These are phyloP conservation scores for Blastobotrys proliferans DNA, from an alignment of 1,139 yeast species.

Conservation along the genomic window DNA sequence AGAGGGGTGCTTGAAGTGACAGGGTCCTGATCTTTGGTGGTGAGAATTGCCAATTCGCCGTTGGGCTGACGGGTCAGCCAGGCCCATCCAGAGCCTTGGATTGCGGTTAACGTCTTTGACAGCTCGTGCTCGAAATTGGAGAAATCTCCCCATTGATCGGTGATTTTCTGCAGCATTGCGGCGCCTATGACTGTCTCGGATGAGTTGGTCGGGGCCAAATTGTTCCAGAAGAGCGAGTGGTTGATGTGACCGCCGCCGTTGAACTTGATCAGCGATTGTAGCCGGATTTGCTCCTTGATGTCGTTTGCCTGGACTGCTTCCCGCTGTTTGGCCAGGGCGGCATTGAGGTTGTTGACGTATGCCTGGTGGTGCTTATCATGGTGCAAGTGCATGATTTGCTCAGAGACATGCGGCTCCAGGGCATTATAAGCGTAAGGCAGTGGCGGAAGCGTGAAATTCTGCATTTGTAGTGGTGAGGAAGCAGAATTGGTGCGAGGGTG, in stretches of 20 bases:
- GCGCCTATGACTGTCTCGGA: conserved; percentile 55
- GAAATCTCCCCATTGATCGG: conserved; percentile 42
- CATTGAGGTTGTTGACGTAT: conserved; percentile 80
- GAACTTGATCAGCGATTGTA: conserved; percentile 79
- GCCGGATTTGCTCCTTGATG: conserved; percentile 56
- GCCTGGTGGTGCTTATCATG: conserved; percentile 91
- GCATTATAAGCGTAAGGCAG: conserved; percentile 31
- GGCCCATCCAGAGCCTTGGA: conserved; percentile 52
- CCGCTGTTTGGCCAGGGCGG: conserved; percentile 68
- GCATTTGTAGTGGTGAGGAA: too few relatives aligned
- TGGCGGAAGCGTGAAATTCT: conserved; percentile 16
- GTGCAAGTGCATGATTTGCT: conserved; percentile 78
- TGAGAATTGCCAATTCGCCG: conserved; percentile 43
- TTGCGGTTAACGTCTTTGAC: conserved; percentile 42
- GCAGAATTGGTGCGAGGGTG: too few relatives aligned
- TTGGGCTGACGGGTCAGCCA: conserved; percentile 44
- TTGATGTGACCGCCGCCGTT: conserved; percentile 91
- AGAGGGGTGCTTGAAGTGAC: conserved; percentile 36
- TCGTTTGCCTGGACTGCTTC: conserved; percentile 65
- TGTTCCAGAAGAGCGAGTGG: conserved; percentile 85
- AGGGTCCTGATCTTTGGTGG: conserved; percentile 48
- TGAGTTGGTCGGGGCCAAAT: conserved; percentile 69
- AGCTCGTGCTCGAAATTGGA: conserved; percentile 41
- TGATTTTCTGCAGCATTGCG: conserved; percentile 30
- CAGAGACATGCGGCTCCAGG: conserved; percentile 83